A percentile compares a stretch with the other conserved stretches of the same genome.
Conservation (phyloP, 116 monocot genomes). For the Dioscorea cayenensis region DNA sequence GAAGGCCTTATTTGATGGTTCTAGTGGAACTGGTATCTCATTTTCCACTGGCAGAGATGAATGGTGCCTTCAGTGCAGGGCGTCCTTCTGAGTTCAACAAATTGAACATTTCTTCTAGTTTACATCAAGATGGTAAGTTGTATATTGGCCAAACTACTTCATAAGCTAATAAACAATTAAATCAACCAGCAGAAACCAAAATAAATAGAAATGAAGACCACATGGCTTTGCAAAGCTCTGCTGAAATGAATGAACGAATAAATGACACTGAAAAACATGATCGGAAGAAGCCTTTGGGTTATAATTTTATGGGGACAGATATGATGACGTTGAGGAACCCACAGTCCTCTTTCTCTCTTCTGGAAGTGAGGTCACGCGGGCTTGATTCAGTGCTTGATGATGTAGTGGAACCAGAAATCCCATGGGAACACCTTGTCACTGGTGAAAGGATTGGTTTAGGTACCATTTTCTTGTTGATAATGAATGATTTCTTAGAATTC, state of each 20-base stretch:
- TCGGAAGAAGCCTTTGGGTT: conserved; percentile 31
- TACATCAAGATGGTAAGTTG: conserved; percentile 8
- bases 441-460: conserved; percentile 99
- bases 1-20: conserved; percentile 16
- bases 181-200: conserved; percentile 31
- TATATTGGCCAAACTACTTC: conserved; percentile 10
- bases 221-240: conserved; percentile 8
- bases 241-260: conserved; percentile 27
- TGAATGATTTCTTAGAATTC: not conserved
- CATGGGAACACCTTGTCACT: conserved; percentile 89
- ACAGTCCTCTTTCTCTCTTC: conserved; percentile 26
- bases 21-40: conserved; percentile 19
- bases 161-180: conserved; percentile 16
- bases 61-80: conserved; percentile 8
- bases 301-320: conserved; percentile 37
- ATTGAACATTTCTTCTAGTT: conserved; percentile 20
- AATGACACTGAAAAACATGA: conserved; percentile 29
- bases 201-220: conserved; percentile 9
- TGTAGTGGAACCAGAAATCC: conserved; percentile 88
- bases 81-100: conserved; percentile 12
- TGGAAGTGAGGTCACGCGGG: conserved; percentile 28
- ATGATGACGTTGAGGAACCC: conserved; percentile 22
- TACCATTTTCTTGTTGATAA: conserved; percentile 22
- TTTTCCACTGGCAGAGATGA: conserved; percentile 7
- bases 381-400: conserved; percentile 91